Evolutionary conservation across 805 yeast genomes (phyloP).

Genomic region (Candida koratica): DNA sequence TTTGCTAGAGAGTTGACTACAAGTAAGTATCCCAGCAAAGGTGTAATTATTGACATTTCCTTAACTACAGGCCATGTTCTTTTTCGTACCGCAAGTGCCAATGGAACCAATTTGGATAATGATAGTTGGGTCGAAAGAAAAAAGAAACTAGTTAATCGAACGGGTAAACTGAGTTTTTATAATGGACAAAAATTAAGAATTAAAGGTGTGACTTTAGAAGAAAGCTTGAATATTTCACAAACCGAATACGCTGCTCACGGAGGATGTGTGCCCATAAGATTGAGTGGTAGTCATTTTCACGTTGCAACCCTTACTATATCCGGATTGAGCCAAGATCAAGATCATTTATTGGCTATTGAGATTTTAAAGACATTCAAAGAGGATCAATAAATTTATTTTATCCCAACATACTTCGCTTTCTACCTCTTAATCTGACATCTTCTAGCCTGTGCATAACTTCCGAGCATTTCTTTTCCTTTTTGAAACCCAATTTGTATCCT

Average conservation of each 20-base stretch:
- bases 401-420: conserved; percentile 94
- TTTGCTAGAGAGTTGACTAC: conserved; percentile 36
- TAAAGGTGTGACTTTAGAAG: conserved; percentile 35
- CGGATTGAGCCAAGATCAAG: conserved; percentile 54
- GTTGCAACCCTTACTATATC: conserved; percentile 51
- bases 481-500: conserved; percentile 50
- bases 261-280: conserved; percentile 50
- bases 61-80: conserved; percentile 43
- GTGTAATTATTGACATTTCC: conserved; percentile 48
- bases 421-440: conserved; percentile 85
- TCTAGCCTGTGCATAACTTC: conserved; percentile 66
- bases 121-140: conserved; percentile 53
- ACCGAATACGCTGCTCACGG: conserved; percentile 51
- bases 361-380: conserved; percentile 19
- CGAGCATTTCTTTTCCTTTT: conserved; percentile 24
- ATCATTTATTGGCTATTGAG: conserved; percentile 46
- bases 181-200: conserved; percentile 42
- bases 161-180: conserved; percentile 44
- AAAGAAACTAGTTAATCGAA: conserved; percentile 45
- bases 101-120: conserved; percentile 45
- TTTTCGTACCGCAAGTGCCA: conserved; percentile 40
- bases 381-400: conserved; percentile 2
- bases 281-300: conserved; percentile 31
- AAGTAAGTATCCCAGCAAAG: conserved; percentile 20
- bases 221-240: conserved; percentile 36